A percentile compares a stretch with the other conserved stretches of the same genome.
Conservation (phyloP, 139 green algal genomes). For the Trebouxia sp. region DNA sequence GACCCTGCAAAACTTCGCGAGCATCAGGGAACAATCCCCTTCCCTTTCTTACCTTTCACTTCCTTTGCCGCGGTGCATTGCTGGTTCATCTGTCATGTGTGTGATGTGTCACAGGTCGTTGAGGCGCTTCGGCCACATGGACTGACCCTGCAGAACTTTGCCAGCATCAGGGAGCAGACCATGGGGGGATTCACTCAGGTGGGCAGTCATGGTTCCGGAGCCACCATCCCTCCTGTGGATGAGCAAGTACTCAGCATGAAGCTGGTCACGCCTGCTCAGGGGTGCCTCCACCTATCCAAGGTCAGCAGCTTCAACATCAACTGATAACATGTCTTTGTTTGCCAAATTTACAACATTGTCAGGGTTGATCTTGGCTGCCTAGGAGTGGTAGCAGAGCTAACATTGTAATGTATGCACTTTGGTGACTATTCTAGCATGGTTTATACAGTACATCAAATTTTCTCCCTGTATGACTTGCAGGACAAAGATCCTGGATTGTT, state of each 20-base stretch:
- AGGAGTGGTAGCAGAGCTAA: slow-evolving; percentile 88
- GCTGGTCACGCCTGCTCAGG: slow-evolving; percentile 83
- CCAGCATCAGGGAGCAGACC: slow-evolving; percentile 95
- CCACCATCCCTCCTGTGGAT: slow-evolving; percentile 91
- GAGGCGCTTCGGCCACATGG: slow-evolving; percentile 82
- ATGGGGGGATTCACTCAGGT: slow-evolving; percentile 92
- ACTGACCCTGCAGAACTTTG: slow-evolving; percentile 96
- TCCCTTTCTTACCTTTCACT: too few relatives aligned
- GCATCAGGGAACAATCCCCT: slow-evolving; percentile 95
- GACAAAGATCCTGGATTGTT: too few relatives aligned
- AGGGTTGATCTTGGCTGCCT: slow-evolving; percentile 83
- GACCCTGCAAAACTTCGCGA: slow-evolving; percentile 95
- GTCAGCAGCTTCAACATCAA: slow-evolving; percentile 17
- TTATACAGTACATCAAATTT: too few relatives aligned
- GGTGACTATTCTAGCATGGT: too few relatives aligned
- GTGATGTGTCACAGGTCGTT: slow-evolving; percentile 46
- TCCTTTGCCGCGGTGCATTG: too few relatives aligned
- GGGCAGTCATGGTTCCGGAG: slow-evolving; percentile 91
- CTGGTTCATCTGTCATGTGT: too few relatives aligned
- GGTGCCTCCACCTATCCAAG: slow-evolving; percentile 10
- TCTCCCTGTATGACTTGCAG: too few relatives aligned
- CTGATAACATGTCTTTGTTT: background rate
- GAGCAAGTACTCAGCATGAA: slow-evolving; percentile 87
- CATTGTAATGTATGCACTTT: slow-evolving; percentile 82
- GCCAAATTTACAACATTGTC: too few relatives aligned